phyloP scores from a whole-genome alignment of 176 grass and related monocot species.

The Hordeum marinum region DNA sequence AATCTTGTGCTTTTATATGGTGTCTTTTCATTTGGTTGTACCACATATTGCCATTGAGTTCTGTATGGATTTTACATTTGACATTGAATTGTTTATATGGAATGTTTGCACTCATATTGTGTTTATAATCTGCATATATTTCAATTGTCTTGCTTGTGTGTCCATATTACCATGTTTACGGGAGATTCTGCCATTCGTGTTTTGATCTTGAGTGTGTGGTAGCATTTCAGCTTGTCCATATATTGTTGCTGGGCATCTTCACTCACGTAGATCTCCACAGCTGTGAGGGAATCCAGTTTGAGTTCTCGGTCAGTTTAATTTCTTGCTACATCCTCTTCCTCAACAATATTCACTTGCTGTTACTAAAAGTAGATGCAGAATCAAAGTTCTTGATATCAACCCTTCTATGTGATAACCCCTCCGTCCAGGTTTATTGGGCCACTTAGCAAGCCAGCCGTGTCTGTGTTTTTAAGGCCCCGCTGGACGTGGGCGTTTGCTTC shows the following conservation, averaged over 20 bases:
- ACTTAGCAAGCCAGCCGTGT: too few species aligned
- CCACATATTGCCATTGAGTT: neutral
- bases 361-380: neutral
- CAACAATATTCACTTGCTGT: neutral
- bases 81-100: neutral
- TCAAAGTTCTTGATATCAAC: neutral
- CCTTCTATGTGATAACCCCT: neutral
- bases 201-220: neutral
- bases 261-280: neutral
- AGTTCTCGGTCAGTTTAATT: neutral
- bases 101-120: neutral
- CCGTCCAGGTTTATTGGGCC: neutral
- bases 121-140: neutral
- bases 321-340: neutral
- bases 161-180: neutral
- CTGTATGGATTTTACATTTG: neutral
- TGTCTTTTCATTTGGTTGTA: neutral
- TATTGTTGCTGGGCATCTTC: neutral
- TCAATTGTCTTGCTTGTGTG: neutral
- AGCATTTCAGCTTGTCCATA: neutral
- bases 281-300: neutral
- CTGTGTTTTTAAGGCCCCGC: neutral
- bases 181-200: neutral
- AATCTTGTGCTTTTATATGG: neutral
- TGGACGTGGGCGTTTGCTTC: neutral